Conservation (phyloP, 306 rosid species). For the Dalbergia cultrata region DNA sequence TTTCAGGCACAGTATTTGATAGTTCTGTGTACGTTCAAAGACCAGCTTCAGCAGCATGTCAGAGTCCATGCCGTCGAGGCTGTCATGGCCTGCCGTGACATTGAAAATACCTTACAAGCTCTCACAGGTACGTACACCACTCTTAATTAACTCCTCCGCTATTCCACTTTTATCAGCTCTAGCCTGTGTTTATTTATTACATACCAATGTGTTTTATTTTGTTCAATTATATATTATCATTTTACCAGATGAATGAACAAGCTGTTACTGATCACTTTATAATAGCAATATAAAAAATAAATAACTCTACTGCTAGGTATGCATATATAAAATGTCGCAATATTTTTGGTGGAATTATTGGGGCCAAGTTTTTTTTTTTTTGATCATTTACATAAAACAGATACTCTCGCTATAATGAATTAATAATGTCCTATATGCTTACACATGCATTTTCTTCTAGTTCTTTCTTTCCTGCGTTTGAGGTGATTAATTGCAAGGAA, state of each 20-base stretch:
- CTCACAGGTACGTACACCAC: slow-evolving; percentile 68
- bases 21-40: slow-evolving; percentile 85
- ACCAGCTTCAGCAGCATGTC: slow-evolving; percentile 98
- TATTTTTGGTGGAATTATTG: not conserved
- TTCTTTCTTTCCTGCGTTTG: slow-evolving; percentile 40
- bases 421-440: not conserved
- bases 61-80: slow-evolving; percentile 99
- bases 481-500: slow-evolving; percentile 44
- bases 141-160: too few relatives aligned
- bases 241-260: not conserved
- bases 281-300: not conserved
- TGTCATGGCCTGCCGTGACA: slow-evolving; percentile 99
- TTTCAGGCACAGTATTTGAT: slow-evolving; percentile 86
- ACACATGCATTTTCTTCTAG: not conserved
- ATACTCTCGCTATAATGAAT: not conserved
- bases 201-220: not conserved
- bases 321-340: not conserved
- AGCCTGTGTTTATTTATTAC: not conserved
- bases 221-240: not conserved
- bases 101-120: slow-evolving; percentile 92
- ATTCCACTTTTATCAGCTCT: not conserved
- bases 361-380: not conserved
- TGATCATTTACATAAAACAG: not conserved
- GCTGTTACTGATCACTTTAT: not conserved
- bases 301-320: not conserved